Conservation (phyloP, 2,329 filamentous ascomycete species). For the Claviceps arundinis region DNA sequence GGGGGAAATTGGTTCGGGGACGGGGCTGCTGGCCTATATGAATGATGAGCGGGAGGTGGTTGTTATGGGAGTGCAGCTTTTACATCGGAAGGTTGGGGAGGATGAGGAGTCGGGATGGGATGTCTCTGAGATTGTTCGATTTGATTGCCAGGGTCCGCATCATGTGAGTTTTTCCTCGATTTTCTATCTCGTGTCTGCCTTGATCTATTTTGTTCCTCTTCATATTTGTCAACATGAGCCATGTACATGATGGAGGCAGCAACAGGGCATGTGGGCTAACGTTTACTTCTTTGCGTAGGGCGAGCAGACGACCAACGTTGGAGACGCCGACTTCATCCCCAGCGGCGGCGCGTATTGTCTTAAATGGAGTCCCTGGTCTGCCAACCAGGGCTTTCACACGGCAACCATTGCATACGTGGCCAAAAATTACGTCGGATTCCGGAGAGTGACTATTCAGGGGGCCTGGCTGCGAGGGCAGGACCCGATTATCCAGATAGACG, state of each 20-base stretch:
- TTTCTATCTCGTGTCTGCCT: not conserved
- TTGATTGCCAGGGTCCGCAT: slow-evolving; percentile 34
- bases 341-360: slow-evolving; percentile 36
- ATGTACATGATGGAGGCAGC: too few relatives aligned
- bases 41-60: slow-evolving; percentile 38
- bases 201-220: not conserved
- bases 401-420: slow-evolving; percentile 38
- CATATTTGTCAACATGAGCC: not conserved
- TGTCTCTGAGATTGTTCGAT: slow-evolving; percentile 36
- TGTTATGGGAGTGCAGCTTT: slow-evolving; percentile 35
- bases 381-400: slow-evolving; percentile 18
- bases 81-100: slow-evolving; percentile 11
- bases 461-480: slow-evolving; percentile 21
- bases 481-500: slow-evolving; percentile 25
- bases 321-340: slow-evolving; percentile 36
- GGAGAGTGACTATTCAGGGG: slow-evolving; percentile 29
- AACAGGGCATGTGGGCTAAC: too few relatives aligned
- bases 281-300: not conserved
- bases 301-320: slow-evolving; percentile 15
- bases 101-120: slow-evolving; percentile 29
- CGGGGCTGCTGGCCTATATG: slow-evolving; percentile 35
- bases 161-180: slow-evolving; percentile 5
- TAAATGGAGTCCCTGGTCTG: slow-evolving; percentile 41
- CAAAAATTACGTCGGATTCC: slow-evolving; percentile 41
- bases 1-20: slow-evolving; percentile 24